These are phyloP conservation scores for Colletotrichum neosansevieriae DNA, from an alignment of 2,329 filamentous ascomycete species.

Conservation along the genomic window DNA sequence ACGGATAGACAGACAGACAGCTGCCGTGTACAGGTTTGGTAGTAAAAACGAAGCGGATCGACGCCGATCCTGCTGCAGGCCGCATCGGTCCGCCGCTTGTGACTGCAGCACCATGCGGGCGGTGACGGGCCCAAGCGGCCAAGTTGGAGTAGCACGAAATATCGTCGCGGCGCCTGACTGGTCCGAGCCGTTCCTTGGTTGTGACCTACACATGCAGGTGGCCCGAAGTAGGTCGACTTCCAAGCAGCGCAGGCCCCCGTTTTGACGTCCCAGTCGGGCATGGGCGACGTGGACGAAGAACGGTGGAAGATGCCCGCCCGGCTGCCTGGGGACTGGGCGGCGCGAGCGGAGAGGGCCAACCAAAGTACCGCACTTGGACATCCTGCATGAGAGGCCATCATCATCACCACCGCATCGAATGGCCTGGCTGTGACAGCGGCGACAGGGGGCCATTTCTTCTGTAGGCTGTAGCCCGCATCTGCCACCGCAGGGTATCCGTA, in stretches of 20 bases:
- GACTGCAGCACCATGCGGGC: slow-evolving; percentile 40
- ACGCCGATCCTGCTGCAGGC: slow-evolving; percentile 42
- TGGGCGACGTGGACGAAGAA: slow-evolving; percentile 18
- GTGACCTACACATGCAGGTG: slow-evolving; percentile 26
- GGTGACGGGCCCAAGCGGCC: slow-evolving; percentile 39
- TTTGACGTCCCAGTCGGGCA: slow-evolving; percentile 11
- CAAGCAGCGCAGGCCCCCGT: slow-evolving; percentile 2
- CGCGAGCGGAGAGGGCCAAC: not conserved
- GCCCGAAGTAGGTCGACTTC: slow-evolving; percentile 25
- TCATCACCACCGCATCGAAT: slow-evolving; percentile 14
- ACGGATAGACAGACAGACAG: not conserved
- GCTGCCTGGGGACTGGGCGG: slow-evolving; percentile 22
- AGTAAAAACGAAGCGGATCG: slow-evolving; percentile 38
- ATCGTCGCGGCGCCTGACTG: slow-evolving; percentile 17
- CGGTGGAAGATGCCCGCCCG: slow-evolving; percentile 3
- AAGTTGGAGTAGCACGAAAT: slow-evolving; percentile 32
- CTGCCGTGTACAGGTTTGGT: slow-evolving; percentile 33
- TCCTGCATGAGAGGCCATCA: slow-evolving; percentile 2
- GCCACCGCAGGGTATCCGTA: slow-evolving; percentile 14
- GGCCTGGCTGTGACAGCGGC: not conserved
- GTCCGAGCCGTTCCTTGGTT: slow-evolving; percentile 18
- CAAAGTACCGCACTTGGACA: slow-evolving; percentile 27
- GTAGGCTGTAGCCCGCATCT: slow-evolving; percentile 11
- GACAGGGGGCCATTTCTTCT: slow-evolving; percentile 1
- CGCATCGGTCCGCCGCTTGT: slow-evolving; percentile 41